These are phyloP conservation scores for Paraphoma chrysanthemicola DNA, from an alignment of 2,329 filamentous ascomycete species.

Conservation along the genomic window DNA sequence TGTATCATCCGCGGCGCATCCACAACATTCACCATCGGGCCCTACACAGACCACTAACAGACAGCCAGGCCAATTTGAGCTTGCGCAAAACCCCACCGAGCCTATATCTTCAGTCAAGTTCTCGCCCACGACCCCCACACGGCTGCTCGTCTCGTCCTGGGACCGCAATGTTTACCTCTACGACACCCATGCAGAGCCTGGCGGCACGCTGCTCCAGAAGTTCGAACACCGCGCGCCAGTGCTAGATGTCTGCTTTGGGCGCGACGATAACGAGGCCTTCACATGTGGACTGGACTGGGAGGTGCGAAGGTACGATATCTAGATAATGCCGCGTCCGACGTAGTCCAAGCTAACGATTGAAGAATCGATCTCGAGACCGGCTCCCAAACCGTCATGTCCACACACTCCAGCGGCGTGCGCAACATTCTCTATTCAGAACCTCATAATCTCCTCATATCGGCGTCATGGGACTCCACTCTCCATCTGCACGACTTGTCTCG, in stretches of 20 bases:
- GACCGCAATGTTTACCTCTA: slow-evolving; percentile 92
- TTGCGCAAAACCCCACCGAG: slow-evolving; percentile 82
- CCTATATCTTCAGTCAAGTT: slow-evolving; percentile 87
- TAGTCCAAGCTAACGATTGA: slow-evolving; percentile 1
- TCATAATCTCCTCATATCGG: slow-evolving; percentile 81
- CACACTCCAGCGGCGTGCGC: slow-evolving; percentile 80
- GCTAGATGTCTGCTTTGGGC: slow-evolving; percentile 89
- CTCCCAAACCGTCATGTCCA: slow-evolving; percentile 76
- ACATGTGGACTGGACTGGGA: slow-evolving; percentile 86
- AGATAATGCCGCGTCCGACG: background rate
- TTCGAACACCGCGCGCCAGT: slow-evolving; percentile 86
- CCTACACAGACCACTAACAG: slow-evolving; percentile 2
- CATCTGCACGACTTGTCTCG: slow-evolving; percentile 76
- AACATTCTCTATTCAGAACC: slow-evolving; percentile 81
- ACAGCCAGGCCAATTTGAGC: slow-evolving; percentile 72
- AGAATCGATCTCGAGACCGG: slow-evolving; percentile 76
- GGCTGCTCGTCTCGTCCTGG: slow-evolving; percentile 92
- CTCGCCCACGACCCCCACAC: slow-evolving; percentile 75
- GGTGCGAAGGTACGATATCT: slow-evolving; percentile 70
- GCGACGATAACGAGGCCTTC: slow-evolving; percentile 82
- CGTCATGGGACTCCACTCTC: slow-evolving; percentile 91
- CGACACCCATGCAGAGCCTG: slow-evolving; percentile 69
- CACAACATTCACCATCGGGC: too few species aligned
- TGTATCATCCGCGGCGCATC: too few species aligned
- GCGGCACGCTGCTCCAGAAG: slow-evolving; percentile 71